These are phyloP conservation scores for Populus hybrid DNA, from an alignment of 441 rosid species.

Conservation along the genomic window DNA sequence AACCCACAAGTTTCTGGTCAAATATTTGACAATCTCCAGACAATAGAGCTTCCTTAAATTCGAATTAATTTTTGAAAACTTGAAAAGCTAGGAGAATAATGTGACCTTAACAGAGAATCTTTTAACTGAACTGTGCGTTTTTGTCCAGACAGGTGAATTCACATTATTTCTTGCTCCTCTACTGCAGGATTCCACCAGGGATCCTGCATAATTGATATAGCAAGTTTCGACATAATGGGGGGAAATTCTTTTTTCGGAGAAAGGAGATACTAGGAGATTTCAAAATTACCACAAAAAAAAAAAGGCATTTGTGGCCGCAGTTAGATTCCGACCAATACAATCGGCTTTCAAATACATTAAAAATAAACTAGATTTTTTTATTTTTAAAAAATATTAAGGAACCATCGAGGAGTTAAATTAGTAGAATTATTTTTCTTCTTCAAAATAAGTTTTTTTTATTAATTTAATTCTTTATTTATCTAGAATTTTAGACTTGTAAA, in stretches of 20 bases:
- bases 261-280: not conserved
- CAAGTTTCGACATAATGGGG: not conserved
- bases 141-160: constrained; percentile 62
- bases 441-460: too few species aligned
- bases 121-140: constrained; percentile 50
- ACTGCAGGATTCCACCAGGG: constrained; percentile 88
- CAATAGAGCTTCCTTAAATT: not conserved
- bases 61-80: not conserved
- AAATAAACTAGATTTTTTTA: constrained; percentile 36
- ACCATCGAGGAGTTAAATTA: not conserved
- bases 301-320: constrained; percentile 54
- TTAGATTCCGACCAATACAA: constrained; percentile 72
- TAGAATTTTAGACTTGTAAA: too few species aligned
- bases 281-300: constrained; percentile 54
- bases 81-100: not conserved
- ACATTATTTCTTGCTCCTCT: constrained; percentile 75
- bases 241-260: not conserved
- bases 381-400: not conserved
- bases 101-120: constrained; percentile 67
- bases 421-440: too few species aligned
- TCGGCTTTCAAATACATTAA: constrained; percentile 72
- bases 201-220: constrained; percentile 36
- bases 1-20: not conserved
- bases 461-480: too few species aligned
- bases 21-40: not conserved